phyloP scores from a whole-genome alignment of 2,329 filamentous ascomycete genomes.

The Aspergillus tubingensis region DNA sequence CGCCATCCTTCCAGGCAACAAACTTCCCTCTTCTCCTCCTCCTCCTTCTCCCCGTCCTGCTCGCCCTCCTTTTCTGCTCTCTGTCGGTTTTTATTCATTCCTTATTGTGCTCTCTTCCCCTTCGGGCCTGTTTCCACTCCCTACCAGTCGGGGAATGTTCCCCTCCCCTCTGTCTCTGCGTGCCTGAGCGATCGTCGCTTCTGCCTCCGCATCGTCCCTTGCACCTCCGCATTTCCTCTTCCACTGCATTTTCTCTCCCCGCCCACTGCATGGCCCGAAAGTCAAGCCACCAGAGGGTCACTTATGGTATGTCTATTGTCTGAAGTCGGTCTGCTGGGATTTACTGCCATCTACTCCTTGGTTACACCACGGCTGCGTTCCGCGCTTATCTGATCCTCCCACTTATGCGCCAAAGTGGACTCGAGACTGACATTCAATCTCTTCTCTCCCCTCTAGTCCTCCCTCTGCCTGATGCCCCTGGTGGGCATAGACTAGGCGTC shows the following conservation, averaged over 20 bases:
- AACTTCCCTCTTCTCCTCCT: not conserved
- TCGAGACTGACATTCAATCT: constrained; percentile 10
- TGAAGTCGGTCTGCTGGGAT: not conserved
- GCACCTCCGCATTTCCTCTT: constrained; percentile 22
- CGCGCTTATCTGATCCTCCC: constrained; percentile 13
- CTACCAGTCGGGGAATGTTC: constrained; percentile 9
- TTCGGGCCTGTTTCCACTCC: not conserved
- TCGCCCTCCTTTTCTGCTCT: constrained; percentile 5
- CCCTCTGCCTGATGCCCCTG: constrained; percentile 70
- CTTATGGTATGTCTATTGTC: constrained; percentile 60
- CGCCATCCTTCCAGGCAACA: constrained; percentile 11
- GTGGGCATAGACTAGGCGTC: constrained; percentile 89
- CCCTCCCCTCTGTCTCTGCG: constrained; percentile 10
- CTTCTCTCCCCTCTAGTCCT: constrained; percentile 55
- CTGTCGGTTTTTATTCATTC: not conserved
- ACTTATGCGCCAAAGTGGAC: not conserved
- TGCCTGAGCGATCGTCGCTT: constrained; percentile 21
- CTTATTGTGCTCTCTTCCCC: not conserved
- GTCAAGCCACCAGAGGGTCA: constrained; percentile 66
- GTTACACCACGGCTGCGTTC: not conserved
- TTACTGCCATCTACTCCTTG: not conserved
- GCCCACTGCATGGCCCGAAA: constrained; percentile 63
- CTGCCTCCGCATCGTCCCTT: constrained; percentile 23
- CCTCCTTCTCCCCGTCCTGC: constrained; percentile 11
- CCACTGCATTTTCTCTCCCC: constrained; percentile 22